Evolutionary conservation across 164 flowering plant genomes (phyloP).

Genomic region (Annona cherimola): DNA sequence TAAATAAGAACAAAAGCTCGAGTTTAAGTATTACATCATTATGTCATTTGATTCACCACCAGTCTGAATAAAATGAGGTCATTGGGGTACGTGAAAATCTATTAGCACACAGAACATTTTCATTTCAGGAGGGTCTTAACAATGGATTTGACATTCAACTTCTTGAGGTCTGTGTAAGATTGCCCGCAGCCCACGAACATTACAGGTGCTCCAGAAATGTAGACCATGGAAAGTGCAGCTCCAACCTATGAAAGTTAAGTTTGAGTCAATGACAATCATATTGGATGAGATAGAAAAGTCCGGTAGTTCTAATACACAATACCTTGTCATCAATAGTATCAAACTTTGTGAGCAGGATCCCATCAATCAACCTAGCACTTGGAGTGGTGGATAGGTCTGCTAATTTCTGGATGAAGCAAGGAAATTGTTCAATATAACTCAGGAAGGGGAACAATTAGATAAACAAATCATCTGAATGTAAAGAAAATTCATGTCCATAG

Average conservation of each 20-base stretch:
- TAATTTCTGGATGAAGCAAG: constrained; percentile 53
- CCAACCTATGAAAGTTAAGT: constrained; percentile 57
- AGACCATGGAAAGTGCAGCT: constrained; percentile 96
- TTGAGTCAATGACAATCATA: neutral
- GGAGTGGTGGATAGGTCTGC: constrained; percentile 75
- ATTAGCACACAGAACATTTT: constrained; percentile 6
- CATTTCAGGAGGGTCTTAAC: constrained; percentile 84
- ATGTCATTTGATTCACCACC: neutral
- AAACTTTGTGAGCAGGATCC: constrained; percentile 92
- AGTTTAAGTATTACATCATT: neutral
- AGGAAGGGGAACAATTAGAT: neutral
- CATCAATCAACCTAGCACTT: constrained; percentile 78
- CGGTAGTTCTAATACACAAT: neutral
- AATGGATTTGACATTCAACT: constrained; percentile 84
- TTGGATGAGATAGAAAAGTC: neutral
- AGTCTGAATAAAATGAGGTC: constrained; percentile 8
- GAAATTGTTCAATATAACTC: neutral
- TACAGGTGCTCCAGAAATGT: constrained; percentile 93
- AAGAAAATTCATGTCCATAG: neutral
- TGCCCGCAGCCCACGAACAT: constrained; percentile 99
- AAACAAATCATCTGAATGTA: neutral
- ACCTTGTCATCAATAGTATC: constrained; percentile 99
- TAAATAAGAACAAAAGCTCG: neutral
- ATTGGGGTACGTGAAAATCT: constrained; percentile 7
- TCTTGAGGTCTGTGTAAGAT: constrained; percentile 87